Conservation (phyloP, 148 eudicot genomes). For the Dysphania ambrosioides region DNA sequence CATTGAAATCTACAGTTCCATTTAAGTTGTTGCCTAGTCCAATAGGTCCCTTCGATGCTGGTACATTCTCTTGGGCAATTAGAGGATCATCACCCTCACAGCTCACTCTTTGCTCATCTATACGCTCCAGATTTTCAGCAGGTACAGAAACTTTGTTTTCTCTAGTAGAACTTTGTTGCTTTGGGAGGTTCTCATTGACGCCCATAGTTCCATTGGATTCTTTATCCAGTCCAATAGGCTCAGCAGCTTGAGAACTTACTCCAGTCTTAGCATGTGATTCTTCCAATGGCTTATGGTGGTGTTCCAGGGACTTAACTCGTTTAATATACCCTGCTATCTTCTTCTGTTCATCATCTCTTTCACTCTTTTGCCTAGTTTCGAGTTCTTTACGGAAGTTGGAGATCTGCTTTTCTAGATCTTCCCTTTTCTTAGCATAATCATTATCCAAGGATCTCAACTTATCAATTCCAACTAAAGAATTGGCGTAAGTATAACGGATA, state of each 20-base stretch:
- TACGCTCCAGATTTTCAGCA: slow-evolving; percentile 8
- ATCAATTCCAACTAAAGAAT: slow-evolving; percentile 32
- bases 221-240: neutral
- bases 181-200: slow-evolving; percentile 9
- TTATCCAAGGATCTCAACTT: slow-evolving; percentile 40
- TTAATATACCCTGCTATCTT: slow-evolving; percentile 37
- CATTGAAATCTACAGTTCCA: too few relatives aligned
- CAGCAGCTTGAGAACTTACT: slow-evolving; percentile 22
- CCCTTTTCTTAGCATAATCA: slow-evolving; percentile 36
- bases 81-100: slow-evolving; percentile 1
- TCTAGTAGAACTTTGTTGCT: slow-evolving; percentile 17
- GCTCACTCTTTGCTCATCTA: slow-evolving; percentile 5
- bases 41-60: neutral
- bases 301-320: slow-evolving; percentile 26
- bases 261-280: slow-evolving; percentile 20
- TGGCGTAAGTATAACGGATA: slow-evolving; percentile 34
- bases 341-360: slow-evolving; percentile 32
- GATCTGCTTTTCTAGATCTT: slow-evolving; percentile 37
- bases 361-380: slow-evolving; percentile 43
- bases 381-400: slow-evolving; percentile 35
- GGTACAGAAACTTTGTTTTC: neutral
- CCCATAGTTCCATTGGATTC: slow-evolving; percentile 23
- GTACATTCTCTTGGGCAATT: neutral
- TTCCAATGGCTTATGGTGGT: slow-evolving; percentile 10
- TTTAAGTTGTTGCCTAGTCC: too few relatives aligned